Evolutionary conservation across 1,284 basidiomycete genomes (phyloP), one percentile per base, ranked within the genome.

Genomic region (Cryptococcus hybrid): DNA sequence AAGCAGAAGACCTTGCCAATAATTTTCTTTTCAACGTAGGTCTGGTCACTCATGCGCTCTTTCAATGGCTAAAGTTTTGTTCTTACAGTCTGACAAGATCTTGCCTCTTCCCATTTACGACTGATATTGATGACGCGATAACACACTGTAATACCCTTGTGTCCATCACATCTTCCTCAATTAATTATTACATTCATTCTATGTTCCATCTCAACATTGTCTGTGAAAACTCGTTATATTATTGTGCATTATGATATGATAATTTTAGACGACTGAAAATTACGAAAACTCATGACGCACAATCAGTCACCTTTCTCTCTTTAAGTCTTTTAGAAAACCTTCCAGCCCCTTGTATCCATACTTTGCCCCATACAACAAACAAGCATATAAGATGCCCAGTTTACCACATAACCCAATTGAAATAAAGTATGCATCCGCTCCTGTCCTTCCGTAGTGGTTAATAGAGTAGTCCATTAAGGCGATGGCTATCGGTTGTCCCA

Each of bases 21-120:
- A 92, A 94, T 72, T 95, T 96, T 81, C 79, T 97, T 63, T 94
- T 93, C 79, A 90, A 90, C 70, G 84, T 75, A 58, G 67, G 74
- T 70, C 9, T n/a, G 7, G 42, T 46, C n/a, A n/a, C n/a, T n/a
- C n/a, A n/a, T n/a, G n/a, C n/a, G 39, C 2, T 47, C 18, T 39
- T n/a, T n/a, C 7, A 3, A 8, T 2, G 40, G n/a, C 50, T 37
- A 7, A 0, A 37, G 6, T 44, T 54, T 57, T 65, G 51, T 60
- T 38, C 7, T 11, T 49, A 37, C 65, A 78, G 73, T 69, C 90
- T 44, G 92, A 95, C 73, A 84, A 86, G 84, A 79, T 80, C 45
- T 62, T 79, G n/a, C 79, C 79, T 12, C 56, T 79, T 8, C 74
- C 75, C 0, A 78, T 79, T 55, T 79, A 74, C 64, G 69, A 79